A percentile compares a stretch with the other conserved stretches of the same genome.
Conservation (phyloP, 2,329 filamentous ascomycete species). For the Monilinia polystroma region DNA sequence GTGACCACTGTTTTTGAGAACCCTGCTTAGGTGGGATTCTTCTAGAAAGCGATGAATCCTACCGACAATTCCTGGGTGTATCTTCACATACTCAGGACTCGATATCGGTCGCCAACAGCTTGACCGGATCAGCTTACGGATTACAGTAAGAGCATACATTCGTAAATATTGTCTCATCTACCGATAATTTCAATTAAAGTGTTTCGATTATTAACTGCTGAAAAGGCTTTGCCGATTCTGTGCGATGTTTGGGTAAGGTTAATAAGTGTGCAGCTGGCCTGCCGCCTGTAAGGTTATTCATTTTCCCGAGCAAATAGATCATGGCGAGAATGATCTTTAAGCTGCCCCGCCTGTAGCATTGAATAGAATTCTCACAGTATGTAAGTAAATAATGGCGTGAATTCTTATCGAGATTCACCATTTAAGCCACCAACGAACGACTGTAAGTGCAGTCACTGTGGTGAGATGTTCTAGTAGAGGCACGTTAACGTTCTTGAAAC, state of each 20-base stretch:
- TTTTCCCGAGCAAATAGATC: not conserved
- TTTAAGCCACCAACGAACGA: not conserved
- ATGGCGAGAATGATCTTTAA: not conserved
- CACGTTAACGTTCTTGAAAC: not conserved
- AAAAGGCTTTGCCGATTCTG: not conserved
- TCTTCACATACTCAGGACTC: not conserved
- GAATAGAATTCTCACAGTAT: not conserved
- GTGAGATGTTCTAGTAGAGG: not conserved
- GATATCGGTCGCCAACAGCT: not conserved
- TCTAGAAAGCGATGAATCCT: conserved; percentile 3
- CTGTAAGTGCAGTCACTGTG: not conserved
- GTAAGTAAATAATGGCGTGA: conserved; percentile 1
- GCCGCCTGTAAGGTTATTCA: not conserved
- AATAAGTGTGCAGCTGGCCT: not conserved
- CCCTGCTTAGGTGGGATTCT: not conserved
- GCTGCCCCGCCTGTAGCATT: not conserved
- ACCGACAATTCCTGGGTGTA: not conserved
- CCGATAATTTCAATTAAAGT: not conserved
- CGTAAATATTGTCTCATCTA: too few species aligned
- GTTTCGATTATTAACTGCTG: not conserved
- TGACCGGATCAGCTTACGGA: not conserved
- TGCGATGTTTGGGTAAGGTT: not conserved
- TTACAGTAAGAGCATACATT: not conserved
- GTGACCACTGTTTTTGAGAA: not conserved
- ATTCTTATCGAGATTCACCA: not conserved